Base-by-base conservation (phyloP, 352 stramenopile genomes). In the Pythium rhizo-oryzae region DNA sequence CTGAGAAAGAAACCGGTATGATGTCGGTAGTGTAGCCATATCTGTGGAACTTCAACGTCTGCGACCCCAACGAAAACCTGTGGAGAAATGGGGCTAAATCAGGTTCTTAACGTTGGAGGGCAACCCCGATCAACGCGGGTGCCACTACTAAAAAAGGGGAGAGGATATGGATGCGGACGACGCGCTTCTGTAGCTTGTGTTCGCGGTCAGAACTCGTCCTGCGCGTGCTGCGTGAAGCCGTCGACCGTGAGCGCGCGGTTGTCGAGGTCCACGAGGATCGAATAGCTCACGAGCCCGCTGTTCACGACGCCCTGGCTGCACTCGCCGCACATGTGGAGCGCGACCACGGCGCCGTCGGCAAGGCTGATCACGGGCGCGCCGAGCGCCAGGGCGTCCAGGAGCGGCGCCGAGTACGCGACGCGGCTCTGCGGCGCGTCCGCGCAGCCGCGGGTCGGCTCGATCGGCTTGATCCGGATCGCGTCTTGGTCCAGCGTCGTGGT, bases 331-430 rank as follows among this genome's bases (percentile, higher is more conserved):
- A 67, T 18, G 19, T 60, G 60, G 9, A 67, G 35, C 6, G 50
- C 60, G 19, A 60, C 50, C 35, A 67, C 19, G 0, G 23, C 9
- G 15, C 60, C 49, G 15, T 59, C 39, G 25, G 25, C 12, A 19
- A 43, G 21, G 41, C 52, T 53, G 33, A 67, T 39, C 35, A 67
- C 51, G 23, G 60, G 60, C 1, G 50, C 60, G 11, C 60, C 60
- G 28, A 35, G 13, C 12, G 49, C 35, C 23, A 43, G 18, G 15
- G 13, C 44, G 21, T 67, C 37, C 60, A 59, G 53, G n/a, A 35
- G 8, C 19, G 46, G 58, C 9, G 62, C 63, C 46, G 47, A n/a
- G 61, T 80, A 80, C 8, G 47, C 52, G 11, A 80, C 46, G 55
- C 73, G 66, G 50, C 71, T 68, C 18, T 54, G 24, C 0, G 60